A percentile compares a stretch with the other conserved stretches of the same genome.
Evolutionary conservation across 129 eudicot genomes (phyloP).

Genomic region (Cynara cardunculus): DNA sequence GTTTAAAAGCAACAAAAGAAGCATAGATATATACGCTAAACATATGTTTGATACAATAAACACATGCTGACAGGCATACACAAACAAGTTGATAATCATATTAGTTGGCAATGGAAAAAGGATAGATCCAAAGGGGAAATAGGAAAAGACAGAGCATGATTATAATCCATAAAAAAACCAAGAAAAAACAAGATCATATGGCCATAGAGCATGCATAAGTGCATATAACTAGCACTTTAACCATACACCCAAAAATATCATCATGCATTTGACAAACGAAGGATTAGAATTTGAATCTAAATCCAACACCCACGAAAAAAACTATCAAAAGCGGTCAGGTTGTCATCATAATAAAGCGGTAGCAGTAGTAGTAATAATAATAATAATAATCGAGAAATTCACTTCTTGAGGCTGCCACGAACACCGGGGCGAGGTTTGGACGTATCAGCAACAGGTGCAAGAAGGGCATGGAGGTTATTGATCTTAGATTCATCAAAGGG

Average conservation of each 20-base stretch:
- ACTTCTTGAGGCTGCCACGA: constrained; percentile 74
- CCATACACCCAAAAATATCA: constrained; percentile 1
- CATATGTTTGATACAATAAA: background rate
- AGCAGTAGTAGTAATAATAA: background rate
- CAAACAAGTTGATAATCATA: background rate
- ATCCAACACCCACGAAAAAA: background rate
- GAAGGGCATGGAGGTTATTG: constrained; percentile 47
- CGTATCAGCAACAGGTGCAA: background rate
- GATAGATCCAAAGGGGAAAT: background rate
- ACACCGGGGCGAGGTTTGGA: constrained; percentile 46
- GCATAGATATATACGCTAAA: background rate
- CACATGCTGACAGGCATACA: background rate
- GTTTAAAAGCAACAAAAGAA: background rate
- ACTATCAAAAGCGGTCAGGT: background rate
- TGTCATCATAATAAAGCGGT: background rate
- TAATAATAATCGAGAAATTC: background rate
- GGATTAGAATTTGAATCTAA: background rate
- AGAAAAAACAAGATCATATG: background rate
- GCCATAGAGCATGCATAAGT: background rate
- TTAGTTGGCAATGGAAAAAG: background rate
- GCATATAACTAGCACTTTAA: background rate
- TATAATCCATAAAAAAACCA: background rate
- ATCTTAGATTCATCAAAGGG: constrained; percentile 63
- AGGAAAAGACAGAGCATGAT: background rate
- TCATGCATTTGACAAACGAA: background rate